Base-by-base conservation (phyloP, 2,329 filamentous ascomycete genomes). In the Aspergillus ruber region DNA sequence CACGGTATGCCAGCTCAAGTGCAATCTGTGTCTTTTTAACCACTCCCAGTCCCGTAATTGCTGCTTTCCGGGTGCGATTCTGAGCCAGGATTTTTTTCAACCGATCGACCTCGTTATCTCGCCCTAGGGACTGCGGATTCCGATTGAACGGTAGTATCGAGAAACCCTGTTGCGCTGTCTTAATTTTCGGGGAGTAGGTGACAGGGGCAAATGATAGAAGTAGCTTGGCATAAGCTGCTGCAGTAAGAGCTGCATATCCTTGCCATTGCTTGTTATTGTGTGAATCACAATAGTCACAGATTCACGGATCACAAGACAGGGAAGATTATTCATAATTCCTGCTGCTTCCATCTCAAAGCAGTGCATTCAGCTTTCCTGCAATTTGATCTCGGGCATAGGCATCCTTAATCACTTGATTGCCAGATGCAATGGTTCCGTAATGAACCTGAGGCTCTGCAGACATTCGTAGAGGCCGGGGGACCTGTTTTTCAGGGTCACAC, bases 1-100 rank as follows among this genome's bases (percentile, higher is more conserved):
- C 23, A 4, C 49, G 53, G 42, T 60, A 56, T 6, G 56, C 53
- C 21, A 57, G 50, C 41, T 62, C 57, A 32, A 64, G 53, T 3
- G 58, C 61, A 32, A 63, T 32, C 41, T 63, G 59, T 2, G 60
- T 53, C 42, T 63, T 63, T 27, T 59, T 45, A 0, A 52, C 43
- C 6, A 50, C 52, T n/a, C 53, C 53, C 8, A 55, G 40, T 4
- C 53, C 52, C 2, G 36, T 15, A 39, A 39, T 39, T 39, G 36
- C 36, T 18, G 18, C 7, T 39, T 18, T 39, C 18, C 18, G 15
- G 20, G 43, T 39, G n/a, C 32, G 18, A 32, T 36, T 39, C 38
- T 38, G 12, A 17, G 20, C 42, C 2, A 27, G 12, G 9, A 49
- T 40, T 10, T 38, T 15, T 32, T 43, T 21, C 5, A 49, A 21